Conservation (phyloP, 2,329 filamentous ascomycete species). For the Talaromyces pinophilus region DNA sequence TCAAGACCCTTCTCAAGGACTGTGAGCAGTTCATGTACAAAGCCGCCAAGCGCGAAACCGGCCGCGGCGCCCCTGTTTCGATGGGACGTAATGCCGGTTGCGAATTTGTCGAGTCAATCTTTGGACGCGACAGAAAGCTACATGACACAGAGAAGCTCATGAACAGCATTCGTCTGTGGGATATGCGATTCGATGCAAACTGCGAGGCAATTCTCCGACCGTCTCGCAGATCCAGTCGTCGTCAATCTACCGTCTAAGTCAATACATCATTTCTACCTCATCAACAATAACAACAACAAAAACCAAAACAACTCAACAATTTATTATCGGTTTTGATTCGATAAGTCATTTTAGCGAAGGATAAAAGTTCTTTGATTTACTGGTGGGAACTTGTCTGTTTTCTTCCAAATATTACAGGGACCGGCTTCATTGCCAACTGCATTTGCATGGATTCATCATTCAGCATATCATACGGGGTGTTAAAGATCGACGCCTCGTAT, state of each 20-base stretch:
- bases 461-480: constrained; percentile 2
- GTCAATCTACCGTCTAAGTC: constrained; percentile 31
- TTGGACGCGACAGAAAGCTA: constrained; percentile 85
- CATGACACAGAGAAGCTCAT: constrained; percentile 91
- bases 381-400: constrained; percentile 16
- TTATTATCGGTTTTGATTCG: background rate
- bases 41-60: constrained; percentile 70
- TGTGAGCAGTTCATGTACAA: constrained; percentile 96
- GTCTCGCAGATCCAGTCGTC: constrained; percentile 20
- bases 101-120: constrained; percentile 95
- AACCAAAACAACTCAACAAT: background rate
- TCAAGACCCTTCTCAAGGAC: constrained; percentile 81
- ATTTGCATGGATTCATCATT: constrained; percentile 22
- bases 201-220: constrained; percentile 80
- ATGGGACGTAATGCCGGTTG: constrained; percentile 91
- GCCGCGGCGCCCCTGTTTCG: constrained; percentile 64
- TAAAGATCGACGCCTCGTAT: background rate
- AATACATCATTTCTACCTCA: background rate
- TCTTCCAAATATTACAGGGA: constrained; percentile 19
- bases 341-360: constrained; percentile 2
- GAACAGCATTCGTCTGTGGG: constrained; percentile 84
- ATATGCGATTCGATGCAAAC: constrained; percentile 92
- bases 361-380: constrained; percentile 20
- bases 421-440: constrained; percentile 23
- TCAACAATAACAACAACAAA: background rate